Evolutionary conservation across 495 filamentous ascomycete species (phyloP).

Genomic region (Penicillium daleae): DNA sequence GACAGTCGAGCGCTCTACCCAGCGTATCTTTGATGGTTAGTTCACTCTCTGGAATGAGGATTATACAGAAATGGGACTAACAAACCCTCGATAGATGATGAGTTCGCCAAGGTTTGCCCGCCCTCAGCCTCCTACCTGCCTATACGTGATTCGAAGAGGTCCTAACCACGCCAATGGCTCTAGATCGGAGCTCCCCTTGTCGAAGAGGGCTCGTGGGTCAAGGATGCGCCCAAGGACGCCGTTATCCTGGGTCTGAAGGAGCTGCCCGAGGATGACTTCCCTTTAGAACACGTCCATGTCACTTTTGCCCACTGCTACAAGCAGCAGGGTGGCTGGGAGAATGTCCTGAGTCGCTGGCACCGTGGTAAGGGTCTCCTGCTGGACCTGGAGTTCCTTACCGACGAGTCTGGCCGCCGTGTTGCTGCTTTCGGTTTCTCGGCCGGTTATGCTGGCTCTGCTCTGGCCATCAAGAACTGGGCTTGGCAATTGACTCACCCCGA

Average conservation of each 20-base stretch:
- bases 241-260: slow-evolving; percentile 95
- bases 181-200: slow-evolving; percentile 75
- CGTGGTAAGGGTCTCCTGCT: slow-evolving; percentile 81
- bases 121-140: background rate
- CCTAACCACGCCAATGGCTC: slow-evolving; percentile 18
- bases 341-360: slow-evolving; percentile 78
- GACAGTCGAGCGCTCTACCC: slow-evolving; percentile 76
- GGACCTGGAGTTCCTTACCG: slow-evolving; percentile 91
- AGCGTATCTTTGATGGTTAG: slow-evolving; percentile 82
- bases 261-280: slow-evolving; percentile 84
- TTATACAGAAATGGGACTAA: slow-evolving; percentile 19
- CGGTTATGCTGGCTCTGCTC: slow-evolving; percentile 77
- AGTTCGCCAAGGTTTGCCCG: slow-evolving; percentile 54
- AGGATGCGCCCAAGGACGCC: slow-evolving; percentile 71
- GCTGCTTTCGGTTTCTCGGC: slow-evolving; percentile 79
- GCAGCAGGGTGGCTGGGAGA: slow-evolving; percentile 83
- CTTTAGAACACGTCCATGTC: slow-evolving; percentile 83
- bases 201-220: slow-evolving; percentile 77
- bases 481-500: slow-evolving; percentile 76
- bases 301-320: slow-evolving; percentile 89
- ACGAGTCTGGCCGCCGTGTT: slow-evolving; percentile 76
- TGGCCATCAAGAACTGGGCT: slow-evolving; percentile 87
- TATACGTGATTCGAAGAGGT: slow-evolving; percentile 1
- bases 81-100: slow-evolving; percentile 41
- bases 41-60: background rate